phyloP scores from a whole-genome alignment of 768 basidiomycete species.

The Russula dissimulans region DNA sequence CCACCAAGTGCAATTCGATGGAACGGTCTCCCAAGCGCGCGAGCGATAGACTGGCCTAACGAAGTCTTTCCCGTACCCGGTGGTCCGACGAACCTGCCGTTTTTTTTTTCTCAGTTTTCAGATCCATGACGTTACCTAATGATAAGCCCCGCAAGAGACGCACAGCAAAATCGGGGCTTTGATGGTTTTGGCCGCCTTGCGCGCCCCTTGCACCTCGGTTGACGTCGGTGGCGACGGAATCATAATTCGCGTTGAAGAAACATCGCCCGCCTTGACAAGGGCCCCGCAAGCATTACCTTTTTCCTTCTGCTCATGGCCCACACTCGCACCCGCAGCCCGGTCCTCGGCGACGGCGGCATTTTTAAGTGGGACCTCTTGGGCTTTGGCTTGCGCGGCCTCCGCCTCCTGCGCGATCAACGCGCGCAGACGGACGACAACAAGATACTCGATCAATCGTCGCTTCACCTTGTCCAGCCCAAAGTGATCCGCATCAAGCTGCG shows the following conservation, averaged over 20 bases:
- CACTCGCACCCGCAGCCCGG: slow-evolving; percentile 5
- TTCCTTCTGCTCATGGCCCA: slow-evolving; percentile 10
- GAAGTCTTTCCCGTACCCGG: slow-evolving; percentile 91
- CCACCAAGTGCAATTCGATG: slow-evolving; percentile 89
- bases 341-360: slow-evolving; percentile 16
- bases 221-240: neutral
- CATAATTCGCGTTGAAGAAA: neutral
- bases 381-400: slow-evolving; percentile 5
- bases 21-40: slow-evolving; percentile 75
- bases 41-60: slow-evolving; percentile 81
- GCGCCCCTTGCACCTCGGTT: slow-evolving; percentile 10
- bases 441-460: slow-evolving; percentile 82
- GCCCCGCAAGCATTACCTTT: neutral
- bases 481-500: slow-evolving; percentile 82
- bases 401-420: slow-evolving; percentile 19
- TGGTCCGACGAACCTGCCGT: slow-evolving; percentile 69
- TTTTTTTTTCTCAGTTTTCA: neutral
- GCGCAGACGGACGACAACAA: slow-evolving; percentile 68
- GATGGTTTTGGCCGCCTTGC: slow-evolving; percentile 32
- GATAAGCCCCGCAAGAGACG: slow-evolving; percentile 11
- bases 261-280: slow-evolving; percentile 11
- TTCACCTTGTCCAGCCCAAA: slow-evolving; percentile 91
- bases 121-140: neutral
- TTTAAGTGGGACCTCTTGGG: slow-evolving; percentile 18
- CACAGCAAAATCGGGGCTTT: slow-evolving; percentile 70